A percentile compares a stretch with the other conserved stretches of the same genome.
These are phyloP conservation scores for Phallus indusiatus DNA, from an alignment of 768 basidiomycete genomes.

Conservation along the genomic window DNA sequence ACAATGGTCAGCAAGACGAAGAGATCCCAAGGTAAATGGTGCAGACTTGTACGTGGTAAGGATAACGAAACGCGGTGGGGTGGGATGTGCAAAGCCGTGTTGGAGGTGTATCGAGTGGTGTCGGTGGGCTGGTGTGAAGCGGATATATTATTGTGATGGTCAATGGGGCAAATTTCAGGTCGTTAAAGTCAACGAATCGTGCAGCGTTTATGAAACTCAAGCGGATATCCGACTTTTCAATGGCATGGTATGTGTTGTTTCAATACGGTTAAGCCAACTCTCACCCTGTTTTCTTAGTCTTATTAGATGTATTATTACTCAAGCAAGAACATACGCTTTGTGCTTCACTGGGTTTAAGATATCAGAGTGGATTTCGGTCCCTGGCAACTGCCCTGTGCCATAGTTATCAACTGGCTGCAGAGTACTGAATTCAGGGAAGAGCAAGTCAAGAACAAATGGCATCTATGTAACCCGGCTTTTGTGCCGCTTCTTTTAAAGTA, in stretches of 20 bases:
- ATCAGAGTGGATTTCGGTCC: background rate
- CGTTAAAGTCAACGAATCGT: slow-evolving; percentile 36
- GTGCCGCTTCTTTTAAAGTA: background rate
- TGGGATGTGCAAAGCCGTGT: slow-evolving; percentile 43
- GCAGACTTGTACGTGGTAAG: slow-evolving; percentile 48
- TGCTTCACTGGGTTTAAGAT: too few species aligned
- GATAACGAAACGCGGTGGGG: slow-evolving; percentile 34
- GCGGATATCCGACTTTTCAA: slow-evolving; percentile 34
- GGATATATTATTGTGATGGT: slow-evolving; percentile 42
- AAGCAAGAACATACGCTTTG: too few species aligned
- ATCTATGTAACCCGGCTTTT: slow-evolving; percentile 1
- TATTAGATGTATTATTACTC: background rate
- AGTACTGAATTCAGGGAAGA: slow-evolving; percentile 11
- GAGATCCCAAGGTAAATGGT: slow-evolving; percentile 36
- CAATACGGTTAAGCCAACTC: background rate
- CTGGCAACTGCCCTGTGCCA: slow-evolving; percentile 9
- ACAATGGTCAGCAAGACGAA: slow-evolving; percentile 25
- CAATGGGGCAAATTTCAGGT: slow-evolving; percentile 28
- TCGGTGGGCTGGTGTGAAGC: slow-evolving; percentile 46
- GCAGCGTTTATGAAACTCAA: slow-evolving; percentile 35
- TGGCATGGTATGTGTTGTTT: slow-evolving; percentile 30
- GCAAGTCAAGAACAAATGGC: too few species aligned
- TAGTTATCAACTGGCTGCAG: slow-evolving; percentile 1
- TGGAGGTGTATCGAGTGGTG: slow-evolving; percentile 51
- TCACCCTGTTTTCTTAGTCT: background rate